Evolutionary conservation across 768 basidiomycete genomes (phyloP), one percentile per base, ranked within the genome.

Genomic region (Pleurotus citrinopileatus): DNA sequence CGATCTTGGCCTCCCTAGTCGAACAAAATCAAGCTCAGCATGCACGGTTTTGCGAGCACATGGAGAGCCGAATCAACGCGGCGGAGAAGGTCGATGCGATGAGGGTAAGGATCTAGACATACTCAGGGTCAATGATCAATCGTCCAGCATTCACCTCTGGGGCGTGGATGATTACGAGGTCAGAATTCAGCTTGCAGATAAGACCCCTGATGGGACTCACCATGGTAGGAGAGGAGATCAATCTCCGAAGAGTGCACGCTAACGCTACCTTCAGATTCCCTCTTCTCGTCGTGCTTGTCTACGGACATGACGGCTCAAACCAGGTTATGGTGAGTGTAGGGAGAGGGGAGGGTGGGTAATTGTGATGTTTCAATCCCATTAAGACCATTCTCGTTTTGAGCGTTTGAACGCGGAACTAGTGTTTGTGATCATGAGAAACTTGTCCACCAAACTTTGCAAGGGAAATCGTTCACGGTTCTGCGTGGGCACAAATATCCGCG

Each of bases 71-170:
- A n/a, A n/a, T n/a, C n/a, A n/a, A n/a, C n/a, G n/a, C n/a, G n/a
- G n/a, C n/a, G n/a, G n/a, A n/a, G n/a, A n/a, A n/a, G n/a, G n/a
- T n/a, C n/a, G n/a, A n/a, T n/a, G n/a, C n/a, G n/a, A n/a, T n/a
- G n/a, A n/a, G 15, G 9, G 43, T 42, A 12, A 28, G 13, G 37
- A 42, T 0, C 40, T 20, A 2, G 32, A 73, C 80, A 19, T 55
- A 83, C 84, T 72, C 67, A 10, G 84, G 83, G 63, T 87, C 83
- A 10, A 87, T 70, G 47, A 86, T 80, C 37, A 86, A 67, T 17
- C 84, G 73, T 8, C 84, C 85, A 0, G 81, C 82, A 55, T 72
- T 69, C 9, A 72, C 64, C 57, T 86, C 83, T 51, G 20, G 4
- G 22, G 32, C 20, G 34, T 37, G n/a, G n/a, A n/a, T n/a, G n/a